Base-by-base conservation (phyloP, 306 rosid genomes). In the Erythrophleum fordii region DNA sequence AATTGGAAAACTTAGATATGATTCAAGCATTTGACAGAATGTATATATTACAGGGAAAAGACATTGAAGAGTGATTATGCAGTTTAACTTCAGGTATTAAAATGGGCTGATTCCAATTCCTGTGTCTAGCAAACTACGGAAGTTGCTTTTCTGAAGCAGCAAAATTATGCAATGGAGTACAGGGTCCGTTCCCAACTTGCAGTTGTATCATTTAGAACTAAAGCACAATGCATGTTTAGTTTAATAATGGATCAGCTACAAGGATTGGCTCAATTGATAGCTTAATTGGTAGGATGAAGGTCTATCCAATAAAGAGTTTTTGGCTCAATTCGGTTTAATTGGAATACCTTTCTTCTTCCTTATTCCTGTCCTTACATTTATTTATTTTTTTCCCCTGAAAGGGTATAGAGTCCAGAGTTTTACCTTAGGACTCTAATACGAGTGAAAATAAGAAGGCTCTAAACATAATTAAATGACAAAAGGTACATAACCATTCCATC, bases 401-500 rank as follows among this genome's bases (percentile, higher is more conserved):
- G 22, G 18, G 72, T 17, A 8, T 31, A 34, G 45, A 49, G 49
- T 52, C 44, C 64, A 72, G 81, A 69, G 34, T 39, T 51, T 75
- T 60, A 41, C 31, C 69, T 29, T 76, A 42, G 41, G 51, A 34
- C 49, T 66, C 37, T 72, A 37, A 39, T 46, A 25, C 28, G 55
- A 42, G 18, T 20, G 48, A 77, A 31, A 26, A 60, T 8, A 28
- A 46, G n/a, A 28, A 37, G 73, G 28, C 25, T 48, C 52, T 28
- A 0, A 42, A 67, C 61, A 22, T 75, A 59, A 67, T 31, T 66
- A 72, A 45, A 48, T 46, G 78, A 46, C 31, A 52, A 13, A 65
- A 60, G 49, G 65, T 41, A 4, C 46, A 78, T 13, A 82, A n/a
- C 59, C 51, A 79, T 6, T 28, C 68, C 11, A 61, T 66, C 62